Evolutionary conservation across 345 rosid species (phyloP).

Genomic region (Cardamine occulta): DNA sequence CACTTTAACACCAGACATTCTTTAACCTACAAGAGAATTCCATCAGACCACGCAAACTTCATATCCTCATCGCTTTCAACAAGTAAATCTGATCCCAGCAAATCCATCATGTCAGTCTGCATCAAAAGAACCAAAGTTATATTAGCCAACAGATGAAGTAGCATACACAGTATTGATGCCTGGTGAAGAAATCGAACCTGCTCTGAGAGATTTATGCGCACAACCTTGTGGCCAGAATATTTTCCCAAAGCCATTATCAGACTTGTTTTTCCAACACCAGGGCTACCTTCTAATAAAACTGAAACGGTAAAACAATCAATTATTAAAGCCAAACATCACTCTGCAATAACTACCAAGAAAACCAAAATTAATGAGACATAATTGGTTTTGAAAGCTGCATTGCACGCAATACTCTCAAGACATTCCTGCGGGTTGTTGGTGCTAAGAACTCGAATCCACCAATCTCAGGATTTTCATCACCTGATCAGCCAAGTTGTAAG

Average conservation of each 20-base stretch:
- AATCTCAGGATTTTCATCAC: constrained; percentile 52
- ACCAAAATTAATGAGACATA: constrained; percentile 34
- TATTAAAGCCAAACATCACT: constrained; percentile 28
- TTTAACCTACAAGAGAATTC: constrained; percentile 84
- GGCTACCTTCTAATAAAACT: constrained; percentile 96
- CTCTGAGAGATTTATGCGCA: constrained; percentile 94
- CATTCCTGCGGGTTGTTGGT: constrained; percentile 87
- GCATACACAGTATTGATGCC: constrained; percentile 23
- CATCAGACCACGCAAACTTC: constrained; percentile 98
- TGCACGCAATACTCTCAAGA: constrained; percentile 83
- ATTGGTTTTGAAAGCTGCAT: constrained; percentile 97
- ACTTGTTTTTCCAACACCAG: constrained; percentile 99
- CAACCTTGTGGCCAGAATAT: constrained; percentile 93
- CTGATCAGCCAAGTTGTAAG: constrained; percentile 42
- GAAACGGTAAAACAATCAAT: constrained; percentile 33
- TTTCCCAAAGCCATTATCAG: constrained; percentile 84
- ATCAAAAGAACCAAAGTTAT: constrained; percentile 42
- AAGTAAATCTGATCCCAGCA: constrained; percentile 94
- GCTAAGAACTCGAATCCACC: constrained; percentile 85
- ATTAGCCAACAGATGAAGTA: constrained; percentile 1
- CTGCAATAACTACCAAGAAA: constrained; percentile 20
- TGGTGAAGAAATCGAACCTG: constrained; percentile 59
- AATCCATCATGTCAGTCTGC: constrained; percentile 99
- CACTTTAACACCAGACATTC: neutral
- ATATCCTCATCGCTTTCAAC: constrained; percentile 83